Base-by-base conservation (phyloP, 805 yeast species). In the Starmera dryadoides region DNA sequence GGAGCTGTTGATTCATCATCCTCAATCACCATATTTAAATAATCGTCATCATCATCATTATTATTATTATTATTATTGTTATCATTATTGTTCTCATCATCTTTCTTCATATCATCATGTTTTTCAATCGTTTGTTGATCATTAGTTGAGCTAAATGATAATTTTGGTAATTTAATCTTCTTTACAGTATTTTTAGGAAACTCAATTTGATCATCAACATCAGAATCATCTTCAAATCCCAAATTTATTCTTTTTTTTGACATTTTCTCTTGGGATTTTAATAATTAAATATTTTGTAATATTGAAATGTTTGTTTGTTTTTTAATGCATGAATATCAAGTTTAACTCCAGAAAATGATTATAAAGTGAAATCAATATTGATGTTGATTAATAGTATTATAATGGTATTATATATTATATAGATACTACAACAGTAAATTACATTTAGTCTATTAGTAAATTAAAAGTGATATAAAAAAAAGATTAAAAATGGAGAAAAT, bases 11-110 rank as follows among this genome's bases (percentile, higher is more conserved):
- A 5, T 7, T 42, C 45, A 22, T 39, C 38, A 18, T 50, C 55
- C 2, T 33, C 38, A 2, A 60, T 45, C 0, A 18, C 26, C 56
- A 61, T 58, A 0, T 42, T 41, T 46, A 61, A 44, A 35, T 61
- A 61, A 33, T 60, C 64, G 5, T 53, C 54, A 18, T 42, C 52
- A 11, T 36, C 48, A 21, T 44, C 45, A 5, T 40, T 31, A 12
- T 32, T 40, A 5, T n/a, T 36, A 26, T 25, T n/a, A 6, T 25
- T 30, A 22, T 28, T 33, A n/a, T n/a, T n/a, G n/a, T 32, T 40
- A 5, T n/a, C 40, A 26, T 25, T n/a, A 6, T 25, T 30, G 26
- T 28, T 33, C 9, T 32, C 41, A 16, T 37, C 46, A 21, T 37
- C 30, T 16, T 34, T 39, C 16, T 35, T 35, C 26, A 21, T 43